These are phyloP conservation scores for Rhodotorula sp. DNA, from an alignment of 1,284 basidiomycete species.

Conservation along the genomic window DNA sequence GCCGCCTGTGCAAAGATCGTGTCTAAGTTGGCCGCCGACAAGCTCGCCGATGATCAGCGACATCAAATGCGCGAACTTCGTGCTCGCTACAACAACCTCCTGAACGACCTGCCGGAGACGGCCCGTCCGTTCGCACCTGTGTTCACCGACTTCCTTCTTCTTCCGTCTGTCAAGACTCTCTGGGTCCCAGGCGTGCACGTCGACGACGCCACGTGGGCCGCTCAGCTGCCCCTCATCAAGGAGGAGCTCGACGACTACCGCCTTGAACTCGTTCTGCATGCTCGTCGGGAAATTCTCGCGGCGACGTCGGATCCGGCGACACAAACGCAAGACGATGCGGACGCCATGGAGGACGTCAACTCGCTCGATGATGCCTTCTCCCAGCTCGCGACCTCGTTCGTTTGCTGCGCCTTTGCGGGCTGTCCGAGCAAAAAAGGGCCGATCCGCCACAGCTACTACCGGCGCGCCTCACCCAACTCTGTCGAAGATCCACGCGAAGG, in stretches of 20 bases:
- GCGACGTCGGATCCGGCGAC: not conserved
- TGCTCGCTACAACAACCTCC: conserved; percentile 1
- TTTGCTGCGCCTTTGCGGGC: conserved; percentile 1
- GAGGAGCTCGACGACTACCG: not conserved
- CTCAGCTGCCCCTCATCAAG: not conserved
- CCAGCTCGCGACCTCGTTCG: not conserved
- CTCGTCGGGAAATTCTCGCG: conserved; percentile 2
- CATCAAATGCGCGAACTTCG: too few species aligned
- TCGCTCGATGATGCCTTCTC: conserved; percentile 7
- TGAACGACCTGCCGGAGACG: not conserved
- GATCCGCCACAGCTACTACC: not conserved
- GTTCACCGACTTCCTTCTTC: conserved; percentile 12
- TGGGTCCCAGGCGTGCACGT: not conserved
- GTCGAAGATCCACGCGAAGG: not conserved
- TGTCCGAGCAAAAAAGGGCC: not conserved
- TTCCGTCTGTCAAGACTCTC: not conserved
- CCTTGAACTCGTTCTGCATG: not conserved
- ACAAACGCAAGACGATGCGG: not conserved
- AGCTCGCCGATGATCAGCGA: too few species aligned
- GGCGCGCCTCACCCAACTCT: too few species aligned
- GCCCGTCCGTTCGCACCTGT: not conserved
- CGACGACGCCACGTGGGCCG: not conserved
- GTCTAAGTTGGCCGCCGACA: too few species aligned
- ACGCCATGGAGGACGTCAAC: not conserved
- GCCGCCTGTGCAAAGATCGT: not conserved